Evolutionary conservation across 768 basidiomycete species (phyloP).

Genomic region (Russula foetens): DNA sequence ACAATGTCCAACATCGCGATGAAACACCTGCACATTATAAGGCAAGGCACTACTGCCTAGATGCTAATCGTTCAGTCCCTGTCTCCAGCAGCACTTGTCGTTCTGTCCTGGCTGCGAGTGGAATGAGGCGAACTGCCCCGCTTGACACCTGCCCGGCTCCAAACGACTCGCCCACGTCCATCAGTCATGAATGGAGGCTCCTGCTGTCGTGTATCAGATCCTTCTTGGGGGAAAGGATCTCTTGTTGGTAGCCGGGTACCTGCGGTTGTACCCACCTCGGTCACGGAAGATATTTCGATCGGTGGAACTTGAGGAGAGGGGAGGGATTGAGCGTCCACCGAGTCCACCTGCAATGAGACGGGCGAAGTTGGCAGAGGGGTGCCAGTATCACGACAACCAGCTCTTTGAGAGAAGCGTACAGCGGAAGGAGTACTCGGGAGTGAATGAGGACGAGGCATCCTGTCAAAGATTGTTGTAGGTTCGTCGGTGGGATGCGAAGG

Average conservation of each 20-base stretch:
- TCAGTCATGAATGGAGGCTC: conserved; percentile 30
- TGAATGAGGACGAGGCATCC: neutral
- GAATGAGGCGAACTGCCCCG: neutral
- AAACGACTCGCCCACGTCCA: conserved; percentile 30
- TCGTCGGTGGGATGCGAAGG: neutral
- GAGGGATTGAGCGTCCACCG: neutral
- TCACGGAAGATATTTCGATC: neutral
- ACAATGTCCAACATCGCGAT: neutral
- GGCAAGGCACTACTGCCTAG: neutral
- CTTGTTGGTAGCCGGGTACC: neutral
- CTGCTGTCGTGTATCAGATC: conserved; percentile 1
- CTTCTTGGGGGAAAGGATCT: neutral
- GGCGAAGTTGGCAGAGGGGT: neutral
- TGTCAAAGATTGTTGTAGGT: neutral
- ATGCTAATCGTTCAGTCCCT: neutral
- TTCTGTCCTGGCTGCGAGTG: neutral
- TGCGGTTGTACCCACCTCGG: neutral
- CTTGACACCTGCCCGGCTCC: conserved; percentile 24
- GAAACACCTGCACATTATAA: neutral
- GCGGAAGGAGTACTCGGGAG: neutral
- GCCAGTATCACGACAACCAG: neutral
- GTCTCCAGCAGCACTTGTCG: neutral
- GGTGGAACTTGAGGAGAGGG: neutral
- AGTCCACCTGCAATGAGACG: neutral
- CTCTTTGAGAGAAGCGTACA: neutral